phyloP scores from a whole-genome alignment of 2,329 filamentous ascomycete genomes.

The Aureobasidium lini region DNA sequence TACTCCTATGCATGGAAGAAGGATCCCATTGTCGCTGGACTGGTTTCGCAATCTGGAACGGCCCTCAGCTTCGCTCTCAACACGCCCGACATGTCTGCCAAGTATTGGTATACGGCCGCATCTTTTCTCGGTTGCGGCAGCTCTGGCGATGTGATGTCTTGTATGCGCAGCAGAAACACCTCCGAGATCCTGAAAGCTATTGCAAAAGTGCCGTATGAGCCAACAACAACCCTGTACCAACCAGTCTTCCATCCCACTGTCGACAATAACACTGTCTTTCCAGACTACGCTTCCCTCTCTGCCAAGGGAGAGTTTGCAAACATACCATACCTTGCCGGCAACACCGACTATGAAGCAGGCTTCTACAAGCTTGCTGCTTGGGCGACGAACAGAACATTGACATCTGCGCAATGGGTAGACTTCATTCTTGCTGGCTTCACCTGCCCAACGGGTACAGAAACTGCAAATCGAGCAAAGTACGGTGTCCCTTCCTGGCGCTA shows the following conservation, averaged over 20 bases:
- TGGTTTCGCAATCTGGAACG: conserved; percentile 33
- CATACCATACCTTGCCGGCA: conserved; percentile 36
- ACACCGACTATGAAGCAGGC: conserved; percentile 41
- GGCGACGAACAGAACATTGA: conserved; percentile 33
- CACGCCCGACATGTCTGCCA: conserved; percentile 25
- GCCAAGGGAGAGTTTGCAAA: conserved; percentile 30
- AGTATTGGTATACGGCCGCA: conserved; percentile 39
- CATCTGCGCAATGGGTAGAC: conserved; percentile 25
- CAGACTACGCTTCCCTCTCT: conserved; percentile 20
- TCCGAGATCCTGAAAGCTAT: conserved; percentile 17
- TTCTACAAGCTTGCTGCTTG: conserved; percentile 40
- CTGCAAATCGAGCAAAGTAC: conserved; percentile 27
- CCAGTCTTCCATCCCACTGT: conserved; percentile 22
- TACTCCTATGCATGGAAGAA: conserved; percentile 28
- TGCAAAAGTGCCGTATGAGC: conserved; percentile 17
- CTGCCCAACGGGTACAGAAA: conserved; percentile 38
- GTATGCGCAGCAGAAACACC: conserved; percentile 18
- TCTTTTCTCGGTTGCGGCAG: conserved; percentile 32
- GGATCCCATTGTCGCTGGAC: conserved; percentile 31
- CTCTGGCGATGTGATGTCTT: conserved; percentile 22
- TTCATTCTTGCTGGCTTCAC: conserved; percentile 20
- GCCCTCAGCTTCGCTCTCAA: conserved; percentile 40
- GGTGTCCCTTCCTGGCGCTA: conserved; percentile 38
- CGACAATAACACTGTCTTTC: conserved; percentile 23
- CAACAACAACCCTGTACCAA: conserved; percentile 23